A percentile compares a stretch with the other conserved stretches of the same genome.
Evolutionary conservation across 495 filamentous ascomycete genomes (phyloP).

Genomic region (Penicillium tannophilum): DNA sequence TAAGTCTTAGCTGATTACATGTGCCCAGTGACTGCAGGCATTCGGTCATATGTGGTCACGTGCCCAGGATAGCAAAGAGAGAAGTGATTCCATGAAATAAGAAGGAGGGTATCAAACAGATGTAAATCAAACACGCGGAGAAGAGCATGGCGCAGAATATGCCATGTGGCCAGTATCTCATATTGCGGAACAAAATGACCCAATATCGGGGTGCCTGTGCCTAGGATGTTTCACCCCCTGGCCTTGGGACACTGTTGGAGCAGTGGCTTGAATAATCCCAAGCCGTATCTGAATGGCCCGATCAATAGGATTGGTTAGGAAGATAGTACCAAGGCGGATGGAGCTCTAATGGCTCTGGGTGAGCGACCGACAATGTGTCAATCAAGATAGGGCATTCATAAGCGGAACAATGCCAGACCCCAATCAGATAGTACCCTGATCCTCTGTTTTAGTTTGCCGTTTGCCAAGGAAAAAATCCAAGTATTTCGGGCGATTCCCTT

Average conservation of each 20-base stretch:
- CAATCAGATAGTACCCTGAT: slow-evolving; percentile 25
- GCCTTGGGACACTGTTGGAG: not conserved
- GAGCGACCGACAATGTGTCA: not conserved
- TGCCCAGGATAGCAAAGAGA: not conserved
- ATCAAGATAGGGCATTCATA: not conserved
- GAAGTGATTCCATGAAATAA: slow-evolving; percentile 3
- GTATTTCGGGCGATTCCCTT: slow-evolving; percentile 71
- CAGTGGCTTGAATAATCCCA: not conserved
- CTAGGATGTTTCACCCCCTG: not conserved
- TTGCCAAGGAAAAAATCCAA: slow-evolving; percentile 64
- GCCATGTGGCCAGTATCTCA: not conserved
- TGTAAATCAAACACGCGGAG: slow-evolving; percentile 12
- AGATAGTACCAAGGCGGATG: not conserved
- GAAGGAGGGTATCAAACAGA: slow-evolving; percentile 24
- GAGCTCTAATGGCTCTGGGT: not conserved
- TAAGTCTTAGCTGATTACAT: not conserved
- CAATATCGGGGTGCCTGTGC: not conserved
- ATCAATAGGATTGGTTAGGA: not conserved
- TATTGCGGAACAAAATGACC: not conserved
- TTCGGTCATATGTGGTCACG: slow-evolving; percentile 4
- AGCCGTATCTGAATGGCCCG: not conserved
- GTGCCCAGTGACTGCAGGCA: slow-evolving; percentile 1
- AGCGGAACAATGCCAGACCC: not conserved
- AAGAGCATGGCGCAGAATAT: not conserved
- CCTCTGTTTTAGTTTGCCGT: slow-evolving; percentile 20